Evolutionary conservation across 306 rosid species (phyloP).

Genomic region (cucumber (Cucumis sativus)): Cucumber_9930_V3 NC_026655.2:2599501-2600000

Average conservation of each 20-base stretch:
- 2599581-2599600: slow-evolving; percentile 82
- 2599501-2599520: slow-evolving; percentile 90
- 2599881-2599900: slow-evolving; percentile 14
- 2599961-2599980: background rate
- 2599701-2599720: background rate
- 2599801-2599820: slow-evolving; percentile 98
- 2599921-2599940: slow-evolving; percentile 4
- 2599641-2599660: slow-evolving; percentile 96
- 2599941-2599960: background rate
- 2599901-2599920: background rate
- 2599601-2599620: slow-evolving; percentile 93
- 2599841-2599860: slow-evolving; percentile 95
- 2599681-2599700: background rate
- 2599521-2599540: slow-evolving; percentile 94
- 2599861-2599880: slow-evolving; percentile 87
- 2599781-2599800: slow-evolving; percentile 81
- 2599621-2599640: slow-evolving; percentile 69
- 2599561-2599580: slow-evolving; percentile 77
- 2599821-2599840: slow-evolving; percentile 93
- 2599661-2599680: slow-evolving; percentile 46
- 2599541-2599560: slow-evolving; percentile 98
- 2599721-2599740: slow-evolving; percentile 14
- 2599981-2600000: background rate
- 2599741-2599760: slow-evolving; percentile 11
- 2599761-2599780: slow-evolving; percentile 99